Evolutionary conservation across 2,329 filamentous ascomycete species (phyloP), one percentile per base, ranked within the genome.

Genomic region (Stachybotrys chartarum): DNA sequence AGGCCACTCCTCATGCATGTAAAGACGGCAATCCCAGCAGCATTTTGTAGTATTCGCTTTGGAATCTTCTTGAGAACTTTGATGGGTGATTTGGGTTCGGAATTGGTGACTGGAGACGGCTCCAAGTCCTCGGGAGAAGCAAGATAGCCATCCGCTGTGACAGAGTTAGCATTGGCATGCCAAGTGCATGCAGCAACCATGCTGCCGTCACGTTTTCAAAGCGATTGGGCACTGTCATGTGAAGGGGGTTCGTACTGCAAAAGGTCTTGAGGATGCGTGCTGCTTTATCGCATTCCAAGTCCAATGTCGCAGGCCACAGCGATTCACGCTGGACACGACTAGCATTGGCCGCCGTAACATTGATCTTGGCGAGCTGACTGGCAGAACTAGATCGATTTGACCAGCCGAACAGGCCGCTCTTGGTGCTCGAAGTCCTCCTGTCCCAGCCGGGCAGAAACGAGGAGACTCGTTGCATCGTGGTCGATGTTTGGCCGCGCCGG

Each of bases 1-100:
- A 97, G 76, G 12, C 93, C 93, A 14, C 90, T 93, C 57, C 93
- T 86, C 91, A 97, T 96, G 32, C 91, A 96, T 1, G 92, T 96
- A 75, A 97, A 97, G 62, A 97, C 90, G 54, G 91, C 92, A 56
- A 97, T 81, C 11, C 91, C 93, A 62, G 93, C 91, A 31, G 92
- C 91, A 72, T 94, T 90, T 66, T 89, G 84, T 63, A 97, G 90
- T 56, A 97, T 90, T 66, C 87, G 82, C 56, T 86, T 77, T 0
- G 93, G 93, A 31, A 97, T 97, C 74, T 91, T 94, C 72, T 93
- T 90, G 53, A 79, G 71, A 17, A 90, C 67, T 51, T 70, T 82
- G 76, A 60, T 75, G 54, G 77, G 78, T 52, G 76, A 77, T 52
- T 72, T 85, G 68, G 80, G 70, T 52, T 68, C 61, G 56, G 66